Evolutionary conservation across 495 filamentous ascomycete genomes (phyloP), one percentile per base, ranked within the genome.

Genomic region (Penicillium pulvis): DNA sequence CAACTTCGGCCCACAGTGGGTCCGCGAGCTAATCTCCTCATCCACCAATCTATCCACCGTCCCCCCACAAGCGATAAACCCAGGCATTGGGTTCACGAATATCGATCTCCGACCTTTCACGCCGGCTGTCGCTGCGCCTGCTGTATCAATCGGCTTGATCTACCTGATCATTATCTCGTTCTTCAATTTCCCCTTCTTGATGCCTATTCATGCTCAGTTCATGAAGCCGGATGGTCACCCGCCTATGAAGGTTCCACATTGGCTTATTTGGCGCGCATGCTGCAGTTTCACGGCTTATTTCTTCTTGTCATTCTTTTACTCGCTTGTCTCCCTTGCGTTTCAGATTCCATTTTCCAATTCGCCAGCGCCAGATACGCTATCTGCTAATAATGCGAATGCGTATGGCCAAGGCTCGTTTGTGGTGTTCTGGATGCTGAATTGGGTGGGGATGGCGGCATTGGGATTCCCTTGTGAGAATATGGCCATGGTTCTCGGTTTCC

Each of bases 401-500:
- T 90, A 88, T 66, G 79, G 80, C 3, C 68, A 75, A 19, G 86
- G 76, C 14, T 86, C 82, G 0, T 90, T 91, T 53, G 70, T 82
- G 0, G 85, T 90, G 0, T 90, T 87, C 65, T 90, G 87, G 87
- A 89, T 90, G 87, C 69, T 89, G 17, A 91, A 90, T 60, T 90
- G 79, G 71, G 72, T 85, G 2, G 87, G 88, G 4, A 90, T 91
- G 87, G 77, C 76, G 19, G 85, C 85, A 0, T 64, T 91, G 10
- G 87, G 88, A 0, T 72, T 90, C 4, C 86, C 87, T 0, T 88
- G 85, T 57, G 87, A 90, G 75, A 91, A 90, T 60, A 85, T 87
- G 64, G 85, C 82, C 0, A 90, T 90, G 86, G 61, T 89, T 14
- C 65, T 89, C 4, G 87, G 88, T 0, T 74, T 81, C 54, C 87